phyloP scores from a whole-genome alignment of 1,284 basidiomycete species.

The Boletus semigastroideus region DNA sequence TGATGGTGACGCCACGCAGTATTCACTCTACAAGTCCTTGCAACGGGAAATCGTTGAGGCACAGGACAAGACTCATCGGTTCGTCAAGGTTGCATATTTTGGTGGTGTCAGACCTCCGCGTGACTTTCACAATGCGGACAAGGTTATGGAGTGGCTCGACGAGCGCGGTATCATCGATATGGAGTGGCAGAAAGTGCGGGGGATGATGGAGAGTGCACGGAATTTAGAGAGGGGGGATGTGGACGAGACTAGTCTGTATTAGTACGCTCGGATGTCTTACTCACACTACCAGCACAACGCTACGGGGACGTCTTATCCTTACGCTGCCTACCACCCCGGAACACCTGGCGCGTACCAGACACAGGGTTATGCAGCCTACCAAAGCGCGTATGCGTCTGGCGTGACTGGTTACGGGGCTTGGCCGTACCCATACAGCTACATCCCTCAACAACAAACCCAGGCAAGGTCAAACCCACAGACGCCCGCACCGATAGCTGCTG shows the following conservation, averaged over 20 bases:
- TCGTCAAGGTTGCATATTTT: conserved; percentile 55
- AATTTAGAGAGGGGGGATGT: conserved; percentile 57
- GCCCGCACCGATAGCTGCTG: conserved; percentile 18
- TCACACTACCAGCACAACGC: conserved; percentile 39
- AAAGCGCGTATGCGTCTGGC: conserved; percentile 41
- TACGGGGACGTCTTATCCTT: conserved; percentile 52
- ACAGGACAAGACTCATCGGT: conserved; percentile 39
- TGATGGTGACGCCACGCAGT: conserved; percentile 39
- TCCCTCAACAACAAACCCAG: conserved; percentile 42
- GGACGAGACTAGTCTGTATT: conserved; percentile 7
- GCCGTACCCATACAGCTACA: conserved; percentile 59
- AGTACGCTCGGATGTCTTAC: conserved; percentile 29
- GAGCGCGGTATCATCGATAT: conserved; percentile 62
- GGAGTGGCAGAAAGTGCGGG: conserved; percentile 66
- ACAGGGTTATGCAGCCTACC: conserved; percentile 47
- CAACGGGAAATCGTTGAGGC: conserved; percentile 52
- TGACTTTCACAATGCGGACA: conserved; percentile 69
- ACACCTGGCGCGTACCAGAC: conserved; percentile 36
- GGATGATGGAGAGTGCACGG: conserved; percentile 70
- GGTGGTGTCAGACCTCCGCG: conserved; percentile 56
- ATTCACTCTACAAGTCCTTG: conserved; percentile 56
- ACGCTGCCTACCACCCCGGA: conserved; percentile 48
- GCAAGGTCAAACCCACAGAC: conserved; percentile 39
- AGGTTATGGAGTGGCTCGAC: conserved; percentile 81
- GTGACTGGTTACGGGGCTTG: conserved; percentile 55